Evolutionary conservation across 768 basidiomycete species (phyloP).

Genomic region (Kwoniella heveanensis): DNA sequence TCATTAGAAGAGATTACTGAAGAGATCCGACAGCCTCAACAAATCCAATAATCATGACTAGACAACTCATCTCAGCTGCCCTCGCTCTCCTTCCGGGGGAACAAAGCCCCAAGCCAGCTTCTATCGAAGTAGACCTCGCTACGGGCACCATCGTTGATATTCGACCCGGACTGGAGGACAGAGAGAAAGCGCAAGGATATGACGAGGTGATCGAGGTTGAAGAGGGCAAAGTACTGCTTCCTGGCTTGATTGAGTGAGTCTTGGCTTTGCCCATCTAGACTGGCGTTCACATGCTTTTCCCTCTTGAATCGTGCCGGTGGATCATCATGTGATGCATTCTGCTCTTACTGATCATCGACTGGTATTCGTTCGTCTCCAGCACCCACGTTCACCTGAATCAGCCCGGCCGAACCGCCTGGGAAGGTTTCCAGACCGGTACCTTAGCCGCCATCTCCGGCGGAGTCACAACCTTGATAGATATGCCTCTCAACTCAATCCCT

Average conservation of each 20-base stretch:
- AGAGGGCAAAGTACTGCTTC: conserved; percentile 67
- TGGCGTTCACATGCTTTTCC: too few relatives aligned
- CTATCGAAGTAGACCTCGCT: conserved; percentile 64
- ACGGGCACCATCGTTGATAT: conserved; percentile 68
- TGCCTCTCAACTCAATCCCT: conserved; percentile 97
- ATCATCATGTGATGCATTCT: too few relatives aligned
- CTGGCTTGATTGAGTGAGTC: conserved; percentile 78
- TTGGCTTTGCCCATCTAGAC: neutral
- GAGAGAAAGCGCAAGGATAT: conserved; percentile 53
- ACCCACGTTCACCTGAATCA: conserved; percentile 85
- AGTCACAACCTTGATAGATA: conserved; percentile 93
- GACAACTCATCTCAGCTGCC: conserved; percentile 25
- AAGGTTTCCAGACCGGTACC: conserved; percentile 91
- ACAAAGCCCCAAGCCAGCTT: conserved; percentile 64
- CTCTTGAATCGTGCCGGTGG: too few relatives aligned
- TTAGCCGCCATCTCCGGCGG: conserved; percentile 87
- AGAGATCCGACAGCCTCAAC: too few relatives aligned
- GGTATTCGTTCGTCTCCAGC: too few relatives aligned
- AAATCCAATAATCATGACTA: conserved; percentile 19
- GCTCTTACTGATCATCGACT: too few relatives aligned
- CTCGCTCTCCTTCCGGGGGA: conserved; percentile 63
- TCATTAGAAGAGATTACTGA: too few relatives aligned
- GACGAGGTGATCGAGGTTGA: conserved; percentile 60
- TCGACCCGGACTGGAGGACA: conserved; percentile 54
- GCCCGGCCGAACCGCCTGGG: conserved; percentile 90